Percentiles rank a stretch among this genome's conserved stretches.
Conservation (phyloP, 768 basidiomycete species). For the Dendrothele bispora region DNA sequence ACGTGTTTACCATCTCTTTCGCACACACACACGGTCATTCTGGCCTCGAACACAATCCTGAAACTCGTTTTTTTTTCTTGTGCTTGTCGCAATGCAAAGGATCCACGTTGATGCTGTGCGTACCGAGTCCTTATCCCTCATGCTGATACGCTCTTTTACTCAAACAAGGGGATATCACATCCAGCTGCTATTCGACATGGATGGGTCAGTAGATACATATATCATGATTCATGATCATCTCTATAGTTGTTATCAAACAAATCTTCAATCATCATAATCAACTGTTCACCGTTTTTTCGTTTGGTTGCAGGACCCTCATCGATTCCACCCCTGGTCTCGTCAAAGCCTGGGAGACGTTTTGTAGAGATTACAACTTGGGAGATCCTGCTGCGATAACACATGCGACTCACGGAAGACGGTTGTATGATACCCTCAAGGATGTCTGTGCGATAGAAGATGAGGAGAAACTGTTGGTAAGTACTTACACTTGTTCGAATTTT, state of each 20-base stretch:
- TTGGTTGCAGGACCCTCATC: constrained; percentile 56
- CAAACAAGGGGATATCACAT: too few relatives aligned
- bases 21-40: too few relatives aligned
- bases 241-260: too few relatives aligned
- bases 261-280: too few relatives aligned
- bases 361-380: constrained; percentile 57
- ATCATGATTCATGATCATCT: background rate
- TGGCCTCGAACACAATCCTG: too few relatives aligned
- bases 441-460: constrained; percentile 65
- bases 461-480: constrained; percentile 52
- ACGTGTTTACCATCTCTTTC: too few relatives aligned
- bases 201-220: constrained; percentile 20
- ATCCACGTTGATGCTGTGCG: constrained; percentile 22
- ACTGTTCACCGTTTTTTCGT: too few relatives aligned
- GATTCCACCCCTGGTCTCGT: constrained; percentile 86
- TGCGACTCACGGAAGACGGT: constrained; percentile 72
- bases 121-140: background rate
- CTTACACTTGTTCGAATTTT: background rate
- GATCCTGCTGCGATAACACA: constrained; percentile 48
- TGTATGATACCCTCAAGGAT: constrained; percentile 73
- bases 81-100: too few relatives aligned
- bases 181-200: constrained; percentile 31
- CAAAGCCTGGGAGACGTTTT: constrained; percentile 74
- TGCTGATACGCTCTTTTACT: background rate
- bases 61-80: too few relatives aligned